These are phyloP conservation scores for Niebla homalea DNA, from an alignment of 495 filamentous ascomycete genomes.

Conservation along the genomic window DNA sequence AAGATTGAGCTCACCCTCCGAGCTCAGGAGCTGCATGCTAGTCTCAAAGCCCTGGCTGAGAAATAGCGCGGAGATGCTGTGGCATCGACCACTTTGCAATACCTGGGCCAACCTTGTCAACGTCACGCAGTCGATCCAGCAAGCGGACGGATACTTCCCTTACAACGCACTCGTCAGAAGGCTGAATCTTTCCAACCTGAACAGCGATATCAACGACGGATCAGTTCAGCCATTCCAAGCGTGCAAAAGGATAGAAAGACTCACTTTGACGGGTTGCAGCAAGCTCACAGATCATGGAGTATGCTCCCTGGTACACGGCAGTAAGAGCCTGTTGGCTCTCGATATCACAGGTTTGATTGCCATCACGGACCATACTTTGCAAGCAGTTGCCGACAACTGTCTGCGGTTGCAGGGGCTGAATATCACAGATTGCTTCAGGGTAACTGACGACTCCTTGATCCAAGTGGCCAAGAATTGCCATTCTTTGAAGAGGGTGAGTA, in stretches of 20 bases:
- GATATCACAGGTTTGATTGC: slow-evolving; percentile 72
- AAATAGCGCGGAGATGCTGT: slow-evolving; percentile 84
- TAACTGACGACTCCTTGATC: slow-evolving; percentile 75
- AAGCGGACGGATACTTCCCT: slow-evolving; percentile 58
- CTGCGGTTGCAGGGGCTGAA: slow-evolving; percentile 83
- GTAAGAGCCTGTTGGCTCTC: slow-evolving; percentile 70
- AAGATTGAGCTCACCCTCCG: slow-evolving; percentile 58
- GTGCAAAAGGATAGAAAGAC: slow-evolving; percentile 84
- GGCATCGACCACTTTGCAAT: slow-evolving; percentile 86
- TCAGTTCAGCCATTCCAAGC: slow-evolving; percentile 67
- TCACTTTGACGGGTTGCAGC: slow-evolving; percentile 86
- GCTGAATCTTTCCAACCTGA: slow-evolving; percentile 73
- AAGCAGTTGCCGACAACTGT: slow-evolving; percentile 69
- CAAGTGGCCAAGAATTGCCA: slow-evolving; percentile 72
- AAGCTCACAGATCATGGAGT: slow-evolving; percentile 74
- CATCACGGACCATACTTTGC: slow-evolving; percentile 73
- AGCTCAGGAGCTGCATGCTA: slow-evolving; percentile 79
- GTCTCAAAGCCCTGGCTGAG: slow-evolving; percentile 86
- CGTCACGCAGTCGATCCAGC: slow-evolving; percentile 63
- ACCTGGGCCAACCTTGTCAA: slow-evolving; percentile 65
- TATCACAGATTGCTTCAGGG: slow-evolving; percentile 68
- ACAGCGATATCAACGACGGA: slow-evolving; percentile 70
- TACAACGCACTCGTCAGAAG: slow-evolving; percentile 82
- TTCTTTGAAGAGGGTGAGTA: slow-evolving; percentile 70
- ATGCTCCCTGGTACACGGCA: slow-evolving; percentile 64